Evolutionary conservation across 179 eudicot species (phyloP).

Genomic region (Actinidia polygama): DNA sequence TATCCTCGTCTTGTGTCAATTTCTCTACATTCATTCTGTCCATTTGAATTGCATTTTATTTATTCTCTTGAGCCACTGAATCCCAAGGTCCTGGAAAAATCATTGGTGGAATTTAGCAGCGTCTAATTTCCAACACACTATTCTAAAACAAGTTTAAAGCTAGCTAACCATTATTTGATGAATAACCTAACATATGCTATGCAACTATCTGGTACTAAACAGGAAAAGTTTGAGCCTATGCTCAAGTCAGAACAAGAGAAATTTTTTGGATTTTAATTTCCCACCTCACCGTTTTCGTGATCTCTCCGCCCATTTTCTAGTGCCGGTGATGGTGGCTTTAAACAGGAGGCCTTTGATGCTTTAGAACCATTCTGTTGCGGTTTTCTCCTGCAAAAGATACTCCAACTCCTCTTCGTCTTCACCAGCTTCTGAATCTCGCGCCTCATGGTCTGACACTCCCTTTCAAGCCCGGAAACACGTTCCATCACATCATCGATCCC

Average conservation of each 20-base stretch:
- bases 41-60: too few relatives aligned
- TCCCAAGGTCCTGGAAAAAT: too few relatives aligned
- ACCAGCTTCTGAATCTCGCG: slow-evolving; percentile 55
- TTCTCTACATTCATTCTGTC: too few relatives aligned
- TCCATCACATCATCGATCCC: slow-evolving; percentile 46
- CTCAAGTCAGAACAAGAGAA: too few relatives aligned
- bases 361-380: slow-evolving; percentile 21
- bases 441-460: slow-evolving; percentile 49
- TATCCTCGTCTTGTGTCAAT: too few relatives aligned
- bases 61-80: too few relatives aligned
- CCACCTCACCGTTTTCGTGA: slow-evolving; percentile 19
- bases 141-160: background rate
- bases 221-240: background rate
- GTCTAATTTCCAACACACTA: too few relatives aligned
- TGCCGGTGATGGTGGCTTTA: slow-evolving; percentile 11
- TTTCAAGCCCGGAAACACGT: slow-evolving; percentile 48
- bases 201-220: background rate
- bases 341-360: slow-evolving; percentile 17
- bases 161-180: background rate
- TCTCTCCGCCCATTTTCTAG: background rate
- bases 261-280: background rate
- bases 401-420: slow-evolving; percentile 63
- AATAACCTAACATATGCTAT: background rate
- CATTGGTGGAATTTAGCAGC: too few relatives aligned
- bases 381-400: slow-evolving; percentile 45